A percentile compares a stretch with the other conserved stretches of the same genome.
These are phyloP conservation scores for Alloteropsis semialata DNA, from an alignment of 176 grass and related monocot genomes.

Conservation along the genomic window DNA sequence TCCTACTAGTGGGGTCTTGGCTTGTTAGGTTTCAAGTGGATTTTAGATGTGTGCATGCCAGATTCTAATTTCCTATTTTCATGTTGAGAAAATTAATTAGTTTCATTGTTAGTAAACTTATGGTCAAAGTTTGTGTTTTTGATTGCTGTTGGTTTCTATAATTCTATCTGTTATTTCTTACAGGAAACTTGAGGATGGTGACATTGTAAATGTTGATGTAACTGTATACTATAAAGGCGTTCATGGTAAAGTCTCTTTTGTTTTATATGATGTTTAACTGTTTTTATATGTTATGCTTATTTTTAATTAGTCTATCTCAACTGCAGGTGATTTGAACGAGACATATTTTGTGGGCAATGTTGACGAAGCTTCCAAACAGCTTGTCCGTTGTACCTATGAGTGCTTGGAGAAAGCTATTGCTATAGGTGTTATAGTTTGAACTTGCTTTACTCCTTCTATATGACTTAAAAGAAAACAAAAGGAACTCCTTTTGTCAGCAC, in stretches of 20 bases:
- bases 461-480: neutral
- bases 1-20: neutral
- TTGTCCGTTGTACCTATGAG: conserved; percentile 89
- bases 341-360: conserved; percentile 99
- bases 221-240: conserved; percentile 89
- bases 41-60: neutral
- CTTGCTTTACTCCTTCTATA: conserved; percentile 13
- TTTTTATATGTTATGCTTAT: neutral
- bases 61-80: neutral
- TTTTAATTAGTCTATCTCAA: conserved; percentile 28
- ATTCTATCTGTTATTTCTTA: conserved; percentile 37
- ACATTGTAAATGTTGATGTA: conserved; percentile 97
- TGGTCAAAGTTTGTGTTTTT: neutral
- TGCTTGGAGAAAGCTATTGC: conserved; percentile 99
- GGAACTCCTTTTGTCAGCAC: neutral
- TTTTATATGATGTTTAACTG: conserved; percentile 22
- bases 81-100: neutral
- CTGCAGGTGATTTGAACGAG: conserved; percentile 93
- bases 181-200: conserved; percentile 95
- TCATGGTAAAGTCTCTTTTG: conserved; percentile 67
- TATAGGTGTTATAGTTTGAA: conserved; percentile 58
- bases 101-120: neutral
- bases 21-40: neutral
- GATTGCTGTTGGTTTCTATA: conserved; percentile 23
- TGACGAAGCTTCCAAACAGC: conserved; percentile 85